Percentiles rank a stretch among this genome's conserved stretches.
phyloP scores from a whole-genome alignment of 1,284 basidiomycete species.

The Trichosporon sp. region DNA sequence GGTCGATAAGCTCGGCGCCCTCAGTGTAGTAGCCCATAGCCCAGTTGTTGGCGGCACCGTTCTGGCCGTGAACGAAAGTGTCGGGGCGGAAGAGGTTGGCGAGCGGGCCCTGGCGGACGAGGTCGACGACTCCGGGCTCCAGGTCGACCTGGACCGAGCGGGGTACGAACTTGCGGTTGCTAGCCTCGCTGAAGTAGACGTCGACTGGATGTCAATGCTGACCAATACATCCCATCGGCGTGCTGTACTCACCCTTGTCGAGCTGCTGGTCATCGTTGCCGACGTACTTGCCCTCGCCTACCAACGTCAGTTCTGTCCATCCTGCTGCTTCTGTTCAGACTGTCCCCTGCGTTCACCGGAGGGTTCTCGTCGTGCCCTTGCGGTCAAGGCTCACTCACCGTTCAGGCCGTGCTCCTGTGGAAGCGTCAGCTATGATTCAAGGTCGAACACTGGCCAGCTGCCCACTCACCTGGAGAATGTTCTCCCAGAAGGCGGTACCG shows the following conservation, averaged over 20 bases:
- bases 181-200: constrained; percentile 57
- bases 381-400: constrained; percentile 34
- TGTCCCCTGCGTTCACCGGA: not conserved
- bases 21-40: constrained; percentile 72
- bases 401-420: constrained; percentile 52
- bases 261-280: constrained; percentile 49
- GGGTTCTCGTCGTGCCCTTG: not conserved
- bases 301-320: constrained; percentile 6
- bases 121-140: constrained; percentile 85
- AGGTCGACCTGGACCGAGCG: constrained; percentile 88
- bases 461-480: constrained; percentile 46
- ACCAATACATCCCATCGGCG: not conserved
- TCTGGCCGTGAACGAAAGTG: constrained; percentile 77
- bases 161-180: constrained; percentile 71
- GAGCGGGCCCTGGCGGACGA: constrained; percentile 61
- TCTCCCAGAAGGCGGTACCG: constrained; percentile 54
- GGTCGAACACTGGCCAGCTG: not conserved
- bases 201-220: constrained; percentile 37
- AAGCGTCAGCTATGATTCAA: constrained; percentile 26
- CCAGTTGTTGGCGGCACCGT: constrained; percentile 63
- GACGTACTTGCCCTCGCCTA: constrained; percentile 48
- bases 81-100: constrained; percentile 78
- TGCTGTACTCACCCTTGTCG: constrained; percentile 41
- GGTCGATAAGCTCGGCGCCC: constrained; percentile 68
- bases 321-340: not conserved